phyloP scores from a whole-genome alignment of 2,329 filamentous ascomycete genomes.

The Talaromyces marneffei region DNA sequence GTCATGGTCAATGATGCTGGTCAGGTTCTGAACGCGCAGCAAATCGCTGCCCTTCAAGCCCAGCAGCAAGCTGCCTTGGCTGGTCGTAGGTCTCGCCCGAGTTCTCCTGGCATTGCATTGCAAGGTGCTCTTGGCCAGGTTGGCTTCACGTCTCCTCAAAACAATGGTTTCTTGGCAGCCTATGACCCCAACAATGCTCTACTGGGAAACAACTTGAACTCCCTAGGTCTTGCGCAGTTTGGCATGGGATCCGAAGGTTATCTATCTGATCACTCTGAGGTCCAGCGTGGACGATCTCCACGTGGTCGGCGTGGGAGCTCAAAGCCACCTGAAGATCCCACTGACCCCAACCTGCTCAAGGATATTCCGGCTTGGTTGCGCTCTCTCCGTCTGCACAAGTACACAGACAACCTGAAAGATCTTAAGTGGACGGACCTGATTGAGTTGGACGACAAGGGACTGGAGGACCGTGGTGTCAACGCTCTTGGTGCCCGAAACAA shows the following conservation, averaged over 20 bases:
- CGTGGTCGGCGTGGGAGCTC: constrained; percentile 88
- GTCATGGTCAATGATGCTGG: constrained; percentile 95
- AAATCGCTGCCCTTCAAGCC: constrained; percentile 73
- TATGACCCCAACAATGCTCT: constrained; percentile 70
- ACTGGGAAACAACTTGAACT: constrained; percentile 64
- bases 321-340: constrained; percentile 96
- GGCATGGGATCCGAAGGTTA: constrained; percentile 73
- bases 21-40: constrained; percentile 77
- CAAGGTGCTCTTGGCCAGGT: constrained; percentile 60
- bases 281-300: constrained; percentile 83
- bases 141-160: constrained; percentile 80
- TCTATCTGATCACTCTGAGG: constrained; percentile 87
- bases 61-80: constrained; percentile 54
- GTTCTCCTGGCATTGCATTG: constrained; percentile 80
- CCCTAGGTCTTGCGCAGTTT: constrained; percentile 66
- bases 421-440: constrained; percentile 93
- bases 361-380: constrained; percentile 96
- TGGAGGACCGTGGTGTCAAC: constrained; percentile 91
- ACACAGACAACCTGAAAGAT: constrained; percentile 96
- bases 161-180: constrained; percentile 87
- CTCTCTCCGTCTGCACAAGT: constrained; percentile 93
- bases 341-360: constrained; percentile 79
- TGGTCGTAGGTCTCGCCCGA: constrained; percentile 75
- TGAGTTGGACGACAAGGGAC: constrained; percentile 83
- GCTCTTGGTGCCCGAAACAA: constrained; percentile 91